These are phyloP conservation scores for Globisporangium canariense DNA, from an alignment of 352 stramenopile species.

Conservation along the genomic window DNA sequence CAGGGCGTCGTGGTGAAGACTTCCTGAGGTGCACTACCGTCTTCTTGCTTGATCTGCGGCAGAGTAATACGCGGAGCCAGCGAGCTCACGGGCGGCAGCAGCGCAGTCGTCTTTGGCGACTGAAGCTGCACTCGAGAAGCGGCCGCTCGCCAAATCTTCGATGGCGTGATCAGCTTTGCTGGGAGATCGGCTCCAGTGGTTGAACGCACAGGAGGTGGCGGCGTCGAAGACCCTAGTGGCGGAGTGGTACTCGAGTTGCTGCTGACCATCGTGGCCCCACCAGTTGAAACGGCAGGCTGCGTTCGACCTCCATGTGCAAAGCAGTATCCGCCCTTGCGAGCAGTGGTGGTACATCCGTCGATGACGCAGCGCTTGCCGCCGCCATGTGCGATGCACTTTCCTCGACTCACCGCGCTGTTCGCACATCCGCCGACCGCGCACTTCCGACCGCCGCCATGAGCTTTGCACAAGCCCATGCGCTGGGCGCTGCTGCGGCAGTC, in stretches of 20 bases:
- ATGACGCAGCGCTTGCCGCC: constrained; percentile 77
- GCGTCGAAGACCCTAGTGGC: not conserved
- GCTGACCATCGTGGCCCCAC: not conserved
- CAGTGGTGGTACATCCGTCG: constrained; percentile 72
- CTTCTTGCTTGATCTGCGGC: constrained; percentile 4
- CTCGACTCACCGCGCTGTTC: constrained; percentile 81
- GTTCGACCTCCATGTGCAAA: constrained; percentile 71
- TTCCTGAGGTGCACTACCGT: not conserved
- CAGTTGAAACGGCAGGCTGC: not conserved
- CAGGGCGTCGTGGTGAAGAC: not conserved
- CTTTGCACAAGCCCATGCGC: constrained; percentile 80
- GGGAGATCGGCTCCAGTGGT: not conserved
- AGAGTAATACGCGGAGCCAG: constrained; percentile 1
- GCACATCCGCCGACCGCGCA: constrained; percentile 57
- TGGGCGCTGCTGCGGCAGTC: constrained; percentile 76
- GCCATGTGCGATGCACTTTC: constrained; percentile 82
- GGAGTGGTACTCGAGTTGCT: constrained; percentile 11
- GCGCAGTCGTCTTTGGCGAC: constrained; percentile 8
- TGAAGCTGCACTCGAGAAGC: constrained; percentile 4
- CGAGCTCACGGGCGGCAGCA: constrained; percentile 14
- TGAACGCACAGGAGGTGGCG: not conserved
- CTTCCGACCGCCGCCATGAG: constrained; percentile 78
- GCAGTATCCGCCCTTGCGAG: constrained; percentile 76
- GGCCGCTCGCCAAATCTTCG: constrained; percentile 15
- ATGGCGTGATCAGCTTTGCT: constrained; percentile 10